phyloP scores from a whole-genome alignment of 768 basidiomycete species.

The Clavaria fumosa region DNA sequence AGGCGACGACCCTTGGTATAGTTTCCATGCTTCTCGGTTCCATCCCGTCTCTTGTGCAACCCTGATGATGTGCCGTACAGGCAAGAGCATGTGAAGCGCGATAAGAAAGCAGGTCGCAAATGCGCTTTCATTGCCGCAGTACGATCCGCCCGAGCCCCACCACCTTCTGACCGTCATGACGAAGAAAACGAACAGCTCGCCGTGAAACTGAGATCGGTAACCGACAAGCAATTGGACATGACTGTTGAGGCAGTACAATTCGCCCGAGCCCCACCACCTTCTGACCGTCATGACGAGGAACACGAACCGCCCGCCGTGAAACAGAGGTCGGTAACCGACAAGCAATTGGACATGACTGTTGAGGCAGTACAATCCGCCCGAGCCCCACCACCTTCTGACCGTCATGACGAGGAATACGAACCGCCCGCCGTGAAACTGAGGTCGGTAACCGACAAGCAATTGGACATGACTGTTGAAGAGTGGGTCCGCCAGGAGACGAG shows the following conservation, averaged over 20 bases:
- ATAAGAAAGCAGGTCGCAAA: too few species aligned
- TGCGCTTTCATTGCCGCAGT: too few species aligned
- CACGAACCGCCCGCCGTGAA: conserved; percentile 14
- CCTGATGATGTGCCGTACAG: conserved; percentile 21
- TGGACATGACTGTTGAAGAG: conserved; percentile 70
- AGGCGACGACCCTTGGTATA: conserved; percentile 78
- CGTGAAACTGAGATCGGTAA: background rate
- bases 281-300: too few species aligned
- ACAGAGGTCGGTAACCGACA: background rate
- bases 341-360: conserved; percentile 27
- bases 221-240: conserved; percentile 13
- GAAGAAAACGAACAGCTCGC: conserved; percentile 24
- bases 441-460: conserved; percentile 46
- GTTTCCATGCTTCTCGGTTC: conserved; percentile 1
- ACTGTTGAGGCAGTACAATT: too few species aligned
- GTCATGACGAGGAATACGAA: conserved; percentile 33
- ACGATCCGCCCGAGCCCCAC: too few species aligned
- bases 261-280: too few species aligned
- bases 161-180: too few species aligned
- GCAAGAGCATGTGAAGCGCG: conserved; percentile 66
- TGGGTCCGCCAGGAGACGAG: conserved; percentile 69
- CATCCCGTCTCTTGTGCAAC: background rate
- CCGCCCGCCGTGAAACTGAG: conserved; percentile 18
- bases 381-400: too few species aligned
- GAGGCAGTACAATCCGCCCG: too few species aligned